Evolutionary conservation across 2,329 filamentous ascomycete species (phyloP).

Genomic region (Talaromyces sp.): DNA sequence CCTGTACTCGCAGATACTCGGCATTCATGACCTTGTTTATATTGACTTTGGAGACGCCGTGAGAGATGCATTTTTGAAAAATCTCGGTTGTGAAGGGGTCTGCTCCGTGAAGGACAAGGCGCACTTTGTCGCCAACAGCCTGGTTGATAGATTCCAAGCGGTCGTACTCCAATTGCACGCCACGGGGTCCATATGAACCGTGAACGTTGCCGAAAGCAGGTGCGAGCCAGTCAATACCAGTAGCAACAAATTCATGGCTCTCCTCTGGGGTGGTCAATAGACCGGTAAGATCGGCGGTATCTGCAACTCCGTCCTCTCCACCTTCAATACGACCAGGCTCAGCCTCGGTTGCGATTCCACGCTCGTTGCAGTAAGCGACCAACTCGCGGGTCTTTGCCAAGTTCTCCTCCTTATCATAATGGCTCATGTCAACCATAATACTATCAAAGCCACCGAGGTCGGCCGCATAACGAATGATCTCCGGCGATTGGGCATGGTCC

Average conservation of each 20-base stretch:
- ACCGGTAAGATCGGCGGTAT: conserved; percentile 62
- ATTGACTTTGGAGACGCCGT: conserved; percentile 58
- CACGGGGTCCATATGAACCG: conserved; percentile 67
- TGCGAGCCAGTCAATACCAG: conserved; percentile 71
- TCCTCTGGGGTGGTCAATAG: conserved; percentile 68
- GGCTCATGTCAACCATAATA: conserved; percentile 77
- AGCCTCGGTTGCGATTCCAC: conserved; percentile 67
- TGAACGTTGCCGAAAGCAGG: conserved; percentile 77
- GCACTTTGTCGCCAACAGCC: conserved; percentile 50
- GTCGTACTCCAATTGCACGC: conserved; percentile 62
- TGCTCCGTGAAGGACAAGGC: conserved; percentile 59
- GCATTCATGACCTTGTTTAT: conserved; percentile 60
- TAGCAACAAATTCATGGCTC: conserved; percentile 67
- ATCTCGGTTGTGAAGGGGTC: conserved; percentile 58
- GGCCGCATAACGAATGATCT: conserved; percentile 61
- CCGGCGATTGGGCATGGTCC: conserved; percentile 65
- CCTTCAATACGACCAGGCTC: conserved; percentile 71
- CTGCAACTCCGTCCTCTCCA: conserved; percentile 71
- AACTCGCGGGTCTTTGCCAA: conserved; percentile 63
- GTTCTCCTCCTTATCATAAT: conserved; percentile 70
- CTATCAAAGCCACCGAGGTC: conserved; percentile 65
- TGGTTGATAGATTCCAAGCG: conserved; percentile 51
- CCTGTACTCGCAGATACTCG: conserved; percentile 50
- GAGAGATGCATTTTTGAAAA: conserved; percentile 54
- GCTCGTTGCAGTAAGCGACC: conserved; percentile 61